Evolutionary conservation across 441 rosid genomes (phyloP), one percentile per base, ranked within the genome.

Genomic region (Brassica hybrid): DNA sequence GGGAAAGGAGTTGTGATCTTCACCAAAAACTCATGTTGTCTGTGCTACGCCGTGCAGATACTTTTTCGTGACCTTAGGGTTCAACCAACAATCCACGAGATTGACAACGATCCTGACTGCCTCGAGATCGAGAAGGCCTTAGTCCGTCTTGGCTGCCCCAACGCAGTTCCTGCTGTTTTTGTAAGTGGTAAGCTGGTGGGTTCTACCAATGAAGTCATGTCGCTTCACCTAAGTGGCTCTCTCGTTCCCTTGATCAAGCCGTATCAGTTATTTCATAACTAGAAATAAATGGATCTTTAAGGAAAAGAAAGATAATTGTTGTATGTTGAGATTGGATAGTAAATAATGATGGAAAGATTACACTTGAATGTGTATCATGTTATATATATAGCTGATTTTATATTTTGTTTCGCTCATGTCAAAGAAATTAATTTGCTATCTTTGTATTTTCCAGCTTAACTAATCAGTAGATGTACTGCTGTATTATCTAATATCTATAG

Each of bases 131-230:
- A 93, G 85, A 86, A 72, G 78, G 90, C 93, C 67, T 88, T 93
- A 13, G 60, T 64, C 76, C 89, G 86, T 82, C 52, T 88, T 23
- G 98, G 98, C 4, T 87, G 92, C 65, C 75, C 65, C 52, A 84
- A 86, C 6, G 88, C 95, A 1, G 85, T 91, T 38, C 98, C 94
- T 16, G 91, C 94, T 0, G 91, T 93, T 61, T 93, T 93, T 87
- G 86, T 93, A 5, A 88, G 85, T 13, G 98, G 98, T 61, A 85
- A 83, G 75, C 84, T 88, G 34, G 79, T 86, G 11, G 98, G 98
- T 16, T 89, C 96, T 52, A 91, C 96, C 77, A 93, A 91, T 66
- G 98, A 93, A 80, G 85, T 93, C 80, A 91, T 93, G 98, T 93
- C 98, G 43, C 93, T 85, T 52, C 96, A 91, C 75, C 83, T 93